Percentiles rank a stretch among this genome's conserved stretches.
These are phyloP conservation scores for Russula sp. DNA, from an alignment of 768 basidiomycete genomes.

Conservation along the genomic window DNA sequence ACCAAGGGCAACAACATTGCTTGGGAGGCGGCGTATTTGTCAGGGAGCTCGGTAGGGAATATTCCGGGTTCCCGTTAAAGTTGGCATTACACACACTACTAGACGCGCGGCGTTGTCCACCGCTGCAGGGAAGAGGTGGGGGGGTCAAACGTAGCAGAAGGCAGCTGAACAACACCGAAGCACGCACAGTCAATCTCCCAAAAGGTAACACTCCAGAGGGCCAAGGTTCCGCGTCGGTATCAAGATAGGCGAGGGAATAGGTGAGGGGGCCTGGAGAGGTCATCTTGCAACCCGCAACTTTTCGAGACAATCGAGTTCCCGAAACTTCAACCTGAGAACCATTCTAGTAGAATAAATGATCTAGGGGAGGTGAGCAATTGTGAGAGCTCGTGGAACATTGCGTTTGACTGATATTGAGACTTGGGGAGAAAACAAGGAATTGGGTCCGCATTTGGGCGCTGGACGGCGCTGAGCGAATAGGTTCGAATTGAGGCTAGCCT, in stretches of 20 bases:
- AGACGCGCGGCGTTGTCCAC: not conserved
- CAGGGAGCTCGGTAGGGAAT: not conserved
- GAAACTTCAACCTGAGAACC: not conserved
- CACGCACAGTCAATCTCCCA: not conserved
- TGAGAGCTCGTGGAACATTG: constrained; percentile 6
- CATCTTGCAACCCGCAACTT: not conserved
- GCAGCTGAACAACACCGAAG: not conserved
- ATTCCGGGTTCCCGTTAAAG: constrained; percentile 7
- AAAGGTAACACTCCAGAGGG: not conserved
- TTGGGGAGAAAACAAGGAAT: constrained; percentile 20
- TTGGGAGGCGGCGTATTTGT: constrained; percentile 10
- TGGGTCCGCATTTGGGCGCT: constrained; percentile 23
- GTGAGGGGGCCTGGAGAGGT: not conserved
- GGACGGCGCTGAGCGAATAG: constrained; percentile 17
- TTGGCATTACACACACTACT: not conserved
- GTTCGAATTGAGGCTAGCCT: constrained; percentile 25
- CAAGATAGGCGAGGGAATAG: not conserved
- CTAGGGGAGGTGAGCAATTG: constrained; percentile 17
- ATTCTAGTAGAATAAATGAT: not conserved
- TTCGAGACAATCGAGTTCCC: not conserved
- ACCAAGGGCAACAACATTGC: constrained; percentile 15
- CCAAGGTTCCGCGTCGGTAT: not conserved
- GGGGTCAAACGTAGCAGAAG: not conserved
- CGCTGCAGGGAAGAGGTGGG: not conserved
- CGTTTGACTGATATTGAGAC: constrained; percentile 14